Base-by-base conservation (phyloP, 2,329 filamentous ascomycete species). In the Pseudovirgaria hyperparasitica region DNA sequence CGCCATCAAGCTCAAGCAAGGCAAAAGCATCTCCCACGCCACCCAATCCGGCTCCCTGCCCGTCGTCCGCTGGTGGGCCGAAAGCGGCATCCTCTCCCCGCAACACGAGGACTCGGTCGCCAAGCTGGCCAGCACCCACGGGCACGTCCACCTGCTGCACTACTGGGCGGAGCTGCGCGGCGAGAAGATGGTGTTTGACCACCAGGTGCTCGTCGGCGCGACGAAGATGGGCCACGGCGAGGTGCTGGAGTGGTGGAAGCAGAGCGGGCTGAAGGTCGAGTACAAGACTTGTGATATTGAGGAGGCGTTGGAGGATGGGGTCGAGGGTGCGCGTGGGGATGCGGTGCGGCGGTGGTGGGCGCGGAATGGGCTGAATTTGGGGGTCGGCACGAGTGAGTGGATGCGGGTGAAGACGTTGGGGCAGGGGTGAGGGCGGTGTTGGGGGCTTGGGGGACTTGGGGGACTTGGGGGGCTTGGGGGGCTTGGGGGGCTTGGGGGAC, bases 231-330 rank as follows among this genome's bases (percentile, higher is more conserved):
- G 84, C 5, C 80, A 92, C 49, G 72, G 85, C 3, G 66, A 73
- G 19, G 84, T 93, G 13, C 60, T 96, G 6, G 82, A 93, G 49
- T 94, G 87, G 87, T 94, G 87, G 86, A 79, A 81, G 45, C 66
- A 65, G 28, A 79, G 76, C 41, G 72, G 75, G 0, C 65, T 86
- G 40, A 68, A 71, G 27, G 85, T 94, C 15, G 84, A 92, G 52
- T 94, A 93, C 55, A 86, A 87, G 52, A 92, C 84, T 1, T 93
- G 85, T 52, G 85, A 92, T 52, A 90, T 96, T 34, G 86, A 94
- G 50, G 87, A 94, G 55, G 86, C 86, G 1, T 65, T 94, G 20
- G 86, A 94, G 50, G 86, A 93, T 48, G 82, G 82, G 13, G 70
- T 87, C 4, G 70, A 72, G 19, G 70, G 63, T 2, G 55, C 62